A percentile compares a stretch with the other conserved stretches of the same genome.
Conservation (phyloP, 148 eudicot genomes). For the Chenopodium berlandieri region DNA sequence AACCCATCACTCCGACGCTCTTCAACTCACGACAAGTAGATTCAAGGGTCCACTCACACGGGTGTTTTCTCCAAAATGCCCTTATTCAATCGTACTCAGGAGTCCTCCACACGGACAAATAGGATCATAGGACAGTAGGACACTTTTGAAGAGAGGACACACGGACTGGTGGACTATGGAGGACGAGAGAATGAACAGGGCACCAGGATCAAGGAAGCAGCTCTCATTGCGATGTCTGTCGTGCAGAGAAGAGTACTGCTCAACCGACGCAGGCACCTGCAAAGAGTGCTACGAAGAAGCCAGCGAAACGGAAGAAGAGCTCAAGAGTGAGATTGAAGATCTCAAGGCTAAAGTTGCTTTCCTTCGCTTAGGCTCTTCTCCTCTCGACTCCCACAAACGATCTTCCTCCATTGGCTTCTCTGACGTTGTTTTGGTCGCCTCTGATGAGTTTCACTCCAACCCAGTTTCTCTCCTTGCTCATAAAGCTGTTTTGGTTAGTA, state of each 20-base stretch:
- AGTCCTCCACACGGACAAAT: too few species aligned
- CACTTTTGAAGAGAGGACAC: too few species aligned
- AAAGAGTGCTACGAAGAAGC: conserved; percentile 91
- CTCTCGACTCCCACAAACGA: conserved; percentile 17
- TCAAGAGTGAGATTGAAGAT: conserved; percentile 70
- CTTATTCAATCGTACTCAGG: too few species aligned
- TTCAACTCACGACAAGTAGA: too few species aligned
- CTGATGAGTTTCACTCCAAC: conserved; percentile 34
- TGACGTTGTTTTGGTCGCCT: conserved; percentile 70
- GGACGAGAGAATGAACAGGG: neutral
- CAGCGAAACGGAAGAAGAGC: conserved; percentile 79
- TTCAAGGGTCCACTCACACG: too few species aligned
- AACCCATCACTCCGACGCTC: too few species aligned
- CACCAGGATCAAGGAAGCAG: neutral
- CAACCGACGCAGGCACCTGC: conserved; percentile 68
- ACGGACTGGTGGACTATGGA: too few species aligned
- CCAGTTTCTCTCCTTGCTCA: conserved; percentile 62
- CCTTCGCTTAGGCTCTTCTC: conserved; percentile 36
- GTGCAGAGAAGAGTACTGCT: conserved; percentile 59
- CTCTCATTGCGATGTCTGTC: conserved; percentile 42
- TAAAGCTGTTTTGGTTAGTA: conserved; percentile 64
- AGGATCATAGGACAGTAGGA: too few species aligned
- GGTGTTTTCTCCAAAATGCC: too few species aligned
- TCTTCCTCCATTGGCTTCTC: conserved; percentile 37
- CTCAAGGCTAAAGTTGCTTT: conserved; percentile 70